Evolutionary conservation across 2,329 filamentous ascomycete genomes (phyloP), one percentile per base, ranked within the genome.

Genomic region (Xylariaceae sp.): DNA sequence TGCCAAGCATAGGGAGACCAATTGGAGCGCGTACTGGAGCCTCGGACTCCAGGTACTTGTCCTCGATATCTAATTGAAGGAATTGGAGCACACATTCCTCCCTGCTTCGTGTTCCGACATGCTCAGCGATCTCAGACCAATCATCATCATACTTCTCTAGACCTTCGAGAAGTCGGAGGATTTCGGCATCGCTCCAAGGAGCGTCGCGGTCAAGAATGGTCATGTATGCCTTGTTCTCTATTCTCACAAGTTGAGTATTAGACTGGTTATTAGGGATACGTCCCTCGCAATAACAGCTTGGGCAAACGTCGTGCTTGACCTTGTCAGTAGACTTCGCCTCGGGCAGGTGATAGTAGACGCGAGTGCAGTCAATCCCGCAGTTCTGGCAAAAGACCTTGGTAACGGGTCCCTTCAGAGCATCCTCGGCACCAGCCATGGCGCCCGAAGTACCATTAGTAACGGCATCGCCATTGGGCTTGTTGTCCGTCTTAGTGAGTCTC

Each of bases 51-150:
- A 97, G 80, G 71, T 97, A 99, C 73, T 96, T 95, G 77, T 97
- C 93, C 73, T 97, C 94, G 63, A 99, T 99, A 67, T 97, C 93
- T 41, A 99, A 81, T 71, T 97, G 92, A 64, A 99, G 75, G 78
- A 99, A 99, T 73, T 97, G 94, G 68, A 97, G 82, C 13, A 97
- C 93, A 73, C 94, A 99, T 76, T 99, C 93, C 74, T 99, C 95
- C 56, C 91, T 84, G 1, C 92, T 96, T 61, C 93, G 87, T 2
- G 91, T 95, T 53, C 89, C 89, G 49, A 99, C 94, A 70, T 97
- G 90, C 64, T 93, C 91, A 1, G 95, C 88, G 65, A 99, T 92
- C 68, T 90, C 86, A 59, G 89, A 88, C 94, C 94, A 99, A 75
- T 97, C 91, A 62, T 97, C 93, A 65, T 97, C 93, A 68, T 93